A percentile compares a stretch with the other conserved stretches of the same genome.
Conservation (phyloP, 2,329 filamentous ascomycete species). For the Paecilomyces niveus region DNA sequence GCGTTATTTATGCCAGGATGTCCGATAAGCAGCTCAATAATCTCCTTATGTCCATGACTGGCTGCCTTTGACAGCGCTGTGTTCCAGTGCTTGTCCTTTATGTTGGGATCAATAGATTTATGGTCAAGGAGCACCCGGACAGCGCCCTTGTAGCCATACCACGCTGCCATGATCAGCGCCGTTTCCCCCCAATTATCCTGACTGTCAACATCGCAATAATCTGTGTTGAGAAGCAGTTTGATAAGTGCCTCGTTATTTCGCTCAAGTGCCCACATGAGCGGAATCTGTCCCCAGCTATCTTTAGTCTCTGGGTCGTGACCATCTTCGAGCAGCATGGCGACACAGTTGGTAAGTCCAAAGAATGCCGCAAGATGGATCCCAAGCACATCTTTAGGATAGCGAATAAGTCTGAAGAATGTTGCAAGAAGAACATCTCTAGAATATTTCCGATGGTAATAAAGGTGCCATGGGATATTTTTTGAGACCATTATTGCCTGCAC, state of each 20-base stretch:
- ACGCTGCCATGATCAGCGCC: no score
- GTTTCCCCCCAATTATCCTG: no score
- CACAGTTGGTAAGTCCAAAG: slow-evolving; percentile 11
- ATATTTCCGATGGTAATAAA: not conserved
- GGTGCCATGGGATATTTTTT: not conserved
- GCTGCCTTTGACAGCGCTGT: not conserved
- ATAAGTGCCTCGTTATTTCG: slow-evolving; percentile 9
- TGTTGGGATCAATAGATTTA: not conserved
- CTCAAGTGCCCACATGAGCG: slow-evolving; percentile 8
- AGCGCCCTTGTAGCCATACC: no score
- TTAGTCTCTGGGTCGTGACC: slow-evolving; percentile 3
- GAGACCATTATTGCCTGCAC: not conserved
- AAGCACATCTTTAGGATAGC: slow-evolving; percentile 8
- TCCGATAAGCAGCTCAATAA: no score
- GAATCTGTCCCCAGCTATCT: slow-evolving; percentile 5
- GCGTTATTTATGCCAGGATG: no score
- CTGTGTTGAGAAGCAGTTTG: not conserved
- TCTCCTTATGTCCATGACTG: not conserved
- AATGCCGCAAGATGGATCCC: slow-evolving; percentile 17
- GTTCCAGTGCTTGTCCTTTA: not conserved
- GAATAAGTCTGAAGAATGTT: no score
- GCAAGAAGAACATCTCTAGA: no score
- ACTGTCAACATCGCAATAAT: no score
- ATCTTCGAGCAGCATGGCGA: slow-evolving; percentile 2
- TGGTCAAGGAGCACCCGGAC: not conserved